Conservation (phyloP, 192 early-diverging fungal genomes). For the Chytriomyces sp. region DNA sequence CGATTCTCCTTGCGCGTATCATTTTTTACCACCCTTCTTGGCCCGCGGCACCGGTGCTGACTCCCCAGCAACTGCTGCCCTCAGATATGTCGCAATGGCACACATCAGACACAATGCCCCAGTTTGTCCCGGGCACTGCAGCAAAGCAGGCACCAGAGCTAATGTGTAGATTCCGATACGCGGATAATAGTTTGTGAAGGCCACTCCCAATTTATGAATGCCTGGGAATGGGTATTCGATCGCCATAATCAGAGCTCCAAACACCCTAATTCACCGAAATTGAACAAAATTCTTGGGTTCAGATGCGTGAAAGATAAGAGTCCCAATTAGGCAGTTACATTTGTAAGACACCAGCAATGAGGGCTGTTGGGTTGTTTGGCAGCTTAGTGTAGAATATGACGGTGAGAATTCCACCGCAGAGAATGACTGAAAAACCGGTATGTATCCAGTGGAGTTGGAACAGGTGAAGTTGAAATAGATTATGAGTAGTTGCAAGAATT, state of each 20-base stretch:
- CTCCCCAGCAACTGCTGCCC: constrained; percentile 41
- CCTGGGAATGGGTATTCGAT: constrained; percentile 34
- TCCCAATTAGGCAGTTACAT: constrained; percentile 3
- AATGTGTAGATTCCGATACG: constrained; percentile 36
- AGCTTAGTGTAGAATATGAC: constrained; percentile 37
- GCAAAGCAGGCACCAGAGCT: constrained; percentile 30
- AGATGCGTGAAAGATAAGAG: neutral
- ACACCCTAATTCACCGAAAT: constrained; percentile 17
- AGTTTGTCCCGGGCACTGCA: constrained; percentile 39
- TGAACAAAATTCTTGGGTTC: neutral
- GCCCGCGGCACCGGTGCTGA: constrained; percentile 4
- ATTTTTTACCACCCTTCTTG: constrained; percentile 21
- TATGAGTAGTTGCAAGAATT: neutral
- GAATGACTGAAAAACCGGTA: constrained; percentile 30
- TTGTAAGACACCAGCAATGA: constrained; percentile 4
- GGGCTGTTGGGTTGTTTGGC: constrained; percentile 17
- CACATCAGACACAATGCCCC: constrained; percentile 40
- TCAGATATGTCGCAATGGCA: constrained; percentile 33
- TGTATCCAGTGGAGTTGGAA: neutral
- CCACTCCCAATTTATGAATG: constrained; percentile 29
- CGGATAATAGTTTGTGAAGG: constrained; percentile 33
- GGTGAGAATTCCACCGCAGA: constrained; percentile 43
- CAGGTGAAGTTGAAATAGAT: neutral
- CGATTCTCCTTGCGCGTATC: neutral
- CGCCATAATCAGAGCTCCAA: constrained; percentile 37